phyloP scores from a whole-genome alignment of 2,329 filamentous ascomycete species.

The Beauveria caledonica region DNA sequence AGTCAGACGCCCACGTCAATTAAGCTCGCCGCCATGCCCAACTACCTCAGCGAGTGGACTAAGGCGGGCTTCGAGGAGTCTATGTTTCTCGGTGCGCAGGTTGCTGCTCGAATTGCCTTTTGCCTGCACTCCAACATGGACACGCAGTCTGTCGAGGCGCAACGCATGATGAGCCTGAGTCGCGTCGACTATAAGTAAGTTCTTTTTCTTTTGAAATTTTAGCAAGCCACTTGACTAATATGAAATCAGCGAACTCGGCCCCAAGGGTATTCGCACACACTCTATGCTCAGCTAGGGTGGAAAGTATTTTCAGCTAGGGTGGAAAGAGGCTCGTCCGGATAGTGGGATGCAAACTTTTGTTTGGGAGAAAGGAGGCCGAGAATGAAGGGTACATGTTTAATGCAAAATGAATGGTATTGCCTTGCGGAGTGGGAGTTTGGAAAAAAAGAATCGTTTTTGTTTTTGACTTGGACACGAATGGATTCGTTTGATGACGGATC shows the following conservation, averaged over 20 bases:
- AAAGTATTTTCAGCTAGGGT: constrained; percentile 30
- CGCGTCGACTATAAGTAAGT: constrained; percentile 55
- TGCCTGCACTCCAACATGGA: constrained; percentile 50
- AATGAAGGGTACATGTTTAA: not conserved
- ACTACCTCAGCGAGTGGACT: constrained; percentile 88
- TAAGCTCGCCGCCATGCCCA: constrained; percentile 67
- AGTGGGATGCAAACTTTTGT: too few species aligned
- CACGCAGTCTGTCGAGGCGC: constrained; percentile 40
- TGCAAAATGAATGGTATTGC: not conserved
- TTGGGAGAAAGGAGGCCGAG: too few species aligned
- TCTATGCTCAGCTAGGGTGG: constrained; percentile 40
- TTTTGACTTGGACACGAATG: not conserved
- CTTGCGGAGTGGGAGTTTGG: constrained; percentile 7
- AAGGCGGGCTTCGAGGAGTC: constrained; percentile 73
- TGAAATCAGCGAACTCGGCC: constrained; percentile 41
- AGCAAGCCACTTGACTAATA: constrained; percentile 13
- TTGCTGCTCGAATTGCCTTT: constrained; percentile 60
- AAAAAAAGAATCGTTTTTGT: not conserved
- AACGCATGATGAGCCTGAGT: constrained; percentile 48
- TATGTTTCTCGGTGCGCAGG: constrained; percentile 78
- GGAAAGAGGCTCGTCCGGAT: too few species aligned
- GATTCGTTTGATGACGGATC: not conserved
- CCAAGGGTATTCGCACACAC: constrained; percentile 45
- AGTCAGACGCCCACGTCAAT: constrained; percentile 74
- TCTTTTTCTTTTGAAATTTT: not conserved